phyloP scores from a whole-genome alignment of 805 yeast genomes.

The Suhomyces faveliae region DNA sequence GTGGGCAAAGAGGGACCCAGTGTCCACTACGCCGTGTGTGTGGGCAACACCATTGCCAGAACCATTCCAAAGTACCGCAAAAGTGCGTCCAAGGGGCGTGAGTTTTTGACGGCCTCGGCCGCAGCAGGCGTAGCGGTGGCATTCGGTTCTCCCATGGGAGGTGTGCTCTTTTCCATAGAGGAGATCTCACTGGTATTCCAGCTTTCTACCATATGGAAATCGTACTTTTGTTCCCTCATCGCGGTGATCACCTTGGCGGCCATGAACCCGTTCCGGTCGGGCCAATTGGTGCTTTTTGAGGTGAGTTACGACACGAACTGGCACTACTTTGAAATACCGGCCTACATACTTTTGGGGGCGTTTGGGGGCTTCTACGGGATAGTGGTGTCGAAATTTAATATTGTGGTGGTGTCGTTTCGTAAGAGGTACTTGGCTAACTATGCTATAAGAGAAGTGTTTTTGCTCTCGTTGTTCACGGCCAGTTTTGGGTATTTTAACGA shows the following conservation, averaged over 20 bases:
- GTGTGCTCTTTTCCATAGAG: constrained; percentile 89
- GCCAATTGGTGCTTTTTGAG: constrained; percentile 89
- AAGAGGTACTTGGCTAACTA: constrained; percentile 58
- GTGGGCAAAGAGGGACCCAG: constrained; percentile 98
- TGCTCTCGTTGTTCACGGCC: constrained; percentile 68
- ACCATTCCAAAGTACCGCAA: constrained; percentile 45
- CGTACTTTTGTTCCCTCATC: constrained; percentile 85
- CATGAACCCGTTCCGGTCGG: constrained; percentile 89
- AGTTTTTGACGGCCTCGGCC: constrained; percentile 80
- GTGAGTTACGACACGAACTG: constrained; percentile 85
- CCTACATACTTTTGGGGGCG: constrained; percentile 73
- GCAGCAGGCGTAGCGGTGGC: constrained; percentile 99
- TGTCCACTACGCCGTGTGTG: constrained; percentile 96
- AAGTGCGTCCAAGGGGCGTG: constrained; percentile 48
- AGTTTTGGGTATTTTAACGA: constrained; percentile 78
- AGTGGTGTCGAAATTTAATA: constrained; percentile 69
- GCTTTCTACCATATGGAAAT: constrained; percentile 81
- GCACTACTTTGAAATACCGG: constrained; percentile 82
- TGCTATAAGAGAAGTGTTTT: constrained; percentile 69
- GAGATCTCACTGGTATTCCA: constrained; percentile 79
- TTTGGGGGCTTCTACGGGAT: constrained; percentile 94
- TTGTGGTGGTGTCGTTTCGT: constrained; percentile 73
- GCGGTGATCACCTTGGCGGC: constrained; percentile 81
- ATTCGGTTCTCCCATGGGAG: constrained; percentile 95
- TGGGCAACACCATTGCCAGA: constrained; percentile 76